Evolutionary conservation across 148 eudicot genomes (phyloP).

Genomic region (Chenopodium quinoa): DNA sequence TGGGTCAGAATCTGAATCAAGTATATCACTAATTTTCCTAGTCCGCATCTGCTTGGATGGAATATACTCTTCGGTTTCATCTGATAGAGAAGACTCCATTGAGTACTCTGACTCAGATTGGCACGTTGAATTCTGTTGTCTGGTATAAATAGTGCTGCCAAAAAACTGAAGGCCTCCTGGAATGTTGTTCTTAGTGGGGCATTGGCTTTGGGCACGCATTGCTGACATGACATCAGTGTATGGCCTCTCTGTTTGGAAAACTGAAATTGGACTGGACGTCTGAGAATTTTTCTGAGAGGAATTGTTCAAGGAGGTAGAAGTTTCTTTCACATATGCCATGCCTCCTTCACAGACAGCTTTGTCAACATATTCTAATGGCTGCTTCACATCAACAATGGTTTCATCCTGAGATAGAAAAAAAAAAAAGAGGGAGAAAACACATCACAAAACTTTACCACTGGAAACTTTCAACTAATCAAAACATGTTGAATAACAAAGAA

Average conservation of each 20-base stretch:
- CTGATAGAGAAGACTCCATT: constrained; percentile 11
- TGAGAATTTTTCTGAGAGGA: constrained; percentile 16
- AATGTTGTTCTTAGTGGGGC: background rate
- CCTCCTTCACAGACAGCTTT: constrained; percentile 20
- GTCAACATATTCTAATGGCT: constrained; percentile 4
- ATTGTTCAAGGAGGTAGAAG: constrained; percentile 14
- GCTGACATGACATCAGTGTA: background rate
- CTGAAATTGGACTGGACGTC: constrained; percentile 26
- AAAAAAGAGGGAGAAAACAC: background rate
- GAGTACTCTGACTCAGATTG: constrained; percentile 3
- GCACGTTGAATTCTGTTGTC: background rate
- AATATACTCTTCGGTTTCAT: constrained; percentile 5
- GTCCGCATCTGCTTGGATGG: constrained; percentile 16
- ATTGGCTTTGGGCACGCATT: constrained; percentile 11
- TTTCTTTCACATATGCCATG: constrained; percentile 8
- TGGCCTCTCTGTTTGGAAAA: constrained; percentile 19
- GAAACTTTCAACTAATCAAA: background rate
- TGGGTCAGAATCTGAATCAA: constrained; percentile 9
- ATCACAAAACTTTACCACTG: constrained; percentile 6
- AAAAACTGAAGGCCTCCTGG: background rate
- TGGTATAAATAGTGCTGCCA: background rate
- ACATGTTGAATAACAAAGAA: background rate
- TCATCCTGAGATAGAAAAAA: constrained; percentile 13
- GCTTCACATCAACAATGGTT: background rate
- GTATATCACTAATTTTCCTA: constrained; percentile 25